Base-by-base conservation (phyloP, 1,139 yeast genomes). In the Pichia sp. region DNA sequence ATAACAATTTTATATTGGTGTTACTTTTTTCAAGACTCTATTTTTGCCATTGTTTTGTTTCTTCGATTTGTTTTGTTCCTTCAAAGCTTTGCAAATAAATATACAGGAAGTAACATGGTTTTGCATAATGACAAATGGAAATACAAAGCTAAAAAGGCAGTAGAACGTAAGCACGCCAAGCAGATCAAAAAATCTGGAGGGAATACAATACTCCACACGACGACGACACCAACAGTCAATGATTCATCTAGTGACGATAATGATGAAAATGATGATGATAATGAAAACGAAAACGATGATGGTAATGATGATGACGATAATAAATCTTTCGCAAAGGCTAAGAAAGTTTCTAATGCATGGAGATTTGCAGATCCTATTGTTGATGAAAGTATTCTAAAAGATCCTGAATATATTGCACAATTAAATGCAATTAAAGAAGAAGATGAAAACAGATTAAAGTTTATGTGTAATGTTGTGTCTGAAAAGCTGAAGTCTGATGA, bases 41-140 rank as follows among this genome's bases (percentile, higher is more conserved):
- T n/a, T n/a, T n/a, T n/a, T n/a, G n/a, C n/a, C n/a, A n/a, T n/a
- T n/a, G n/a, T n/a, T n/a, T n/a, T n/a, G n/a, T n/a, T n/a, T n/a
- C n/a, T n/a, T n/a, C 7, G 5, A 16, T n/a, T n/a, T n/a, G n/a
- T n/a, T n/a, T n/a, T n/a, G n/a, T n/a, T n/a, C n/a, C n/a, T n/a
- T n/a, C n/a, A n/a, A n/a, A n/a, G n/a, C n/a, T n/a, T n/a, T n/a
- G n/a, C n/a, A n/a, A n/a, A n/a, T n/a, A n/a, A n/a, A n/a, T n/a
- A n/a, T n/a, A n/a, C n/a, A n/a, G n/a, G n/a, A n/a, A n/a, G n/a
- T n/a, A n/a, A n/a, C n/a, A 63, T 63, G 67, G 67, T 63, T 16
- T 47, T 63, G 26, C 66, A 63, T 40, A 63, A 63, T 47, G 63
- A 59, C 37, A 63, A 63, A 47, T 63, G 67, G 67, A 62, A 63